Evolutionary conservation across 2,329 filamentous ascomycete genomes (phyloP), one percentile per base, ranked within the genome.

Genomic region (Ophioceras dolichostomum): DNA sequence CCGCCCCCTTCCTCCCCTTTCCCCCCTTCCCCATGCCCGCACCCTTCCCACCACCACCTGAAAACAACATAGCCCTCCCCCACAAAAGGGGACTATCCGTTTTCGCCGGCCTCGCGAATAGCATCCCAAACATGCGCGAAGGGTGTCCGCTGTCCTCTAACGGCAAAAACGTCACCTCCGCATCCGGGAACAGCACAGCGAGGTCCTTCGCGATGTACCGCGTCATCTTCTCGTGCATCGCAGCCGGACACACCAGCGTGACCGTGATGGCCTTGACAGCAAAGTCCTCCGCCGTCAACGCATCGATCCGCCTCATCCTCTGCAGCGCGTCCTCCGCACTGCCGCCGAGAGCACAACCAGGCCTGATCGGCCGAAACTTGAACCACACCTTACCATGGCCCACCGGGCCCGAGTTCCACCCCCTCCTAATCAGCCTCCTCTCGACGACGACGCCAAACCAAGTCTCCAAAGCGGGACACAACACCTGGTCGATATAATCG

Each of bases 401-500:
- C 14, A 52, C 43, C 21, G 59, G 58, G 0, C 70, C 69, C 0
- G 56, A 45, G 28, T 60, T 63, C 74, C 74, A 79, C 9, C 70
- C 66, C 7, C 72, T 62, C 16, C 35, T 44, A 24, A 59, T 53
- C 9, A 77, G 47, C 14, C 52, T 46, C 7, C 70, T 50, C 41
- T 68, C 60, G 4, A 73, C 59, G 1, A 40, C 38, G 29, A 76
- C 52, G 2, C 64, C 61, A 38, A 76, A 75, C 4, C 60, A 58
- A 3, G 60, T 55, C 46, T 71, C 59, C 1, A 79, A 53, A 1
- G 61, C 57, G 3, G 74, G 74, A 22, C 77, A 53, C 1, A 79
- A 58, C 1, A 79, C 67, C 46, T 78, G 74, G 46, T 76, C 70
- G 4, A 78, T 54, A 47, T 79, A 80, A 47, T 80, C 74, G 41